Evolutionary conservation across 2,329 filamentous ascomycete species (phyloP).

Genomic region (Thermothelomyces thermophilus): DNA sequence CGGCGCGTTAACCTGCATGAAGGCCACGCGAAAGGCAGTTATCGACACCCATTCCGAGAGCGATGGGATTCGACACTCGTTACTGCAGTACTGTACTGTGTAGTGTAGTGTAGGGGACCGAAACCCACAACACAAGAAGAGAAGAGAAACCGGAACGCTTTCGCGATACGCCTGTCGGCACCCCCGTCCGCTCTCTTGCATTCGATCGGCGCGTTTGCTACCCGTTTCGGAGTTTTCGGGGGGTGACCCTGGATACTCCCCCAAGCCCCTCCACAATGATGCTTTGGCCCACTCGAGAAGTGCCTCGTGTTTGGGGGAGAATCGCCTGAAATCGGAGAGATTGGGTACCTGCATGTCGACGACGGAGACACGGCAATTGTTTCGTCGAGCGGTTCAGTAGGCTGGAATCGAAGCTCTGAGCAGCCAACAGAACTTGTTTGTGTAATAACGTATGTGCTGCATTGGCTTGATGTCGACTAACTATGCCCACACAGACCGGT

Average conservation of each 20-base stretch:
- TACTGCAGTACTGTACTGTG: too few species aligned
- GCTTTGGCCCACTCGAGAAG: slow-evolving; percentile 1
- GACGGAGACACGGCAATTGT: not conserved
- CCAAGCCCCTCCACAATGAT: slow-evolving; percentile 4
- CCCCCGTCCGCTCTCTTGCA: not conserved
- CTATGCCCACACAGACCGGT: too few species aligned
- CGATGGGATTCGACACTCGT: too few species aligned
- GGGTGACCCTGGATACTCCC: slow-evolving; percentile 10
- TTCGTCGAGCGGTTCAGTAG: not conserved
- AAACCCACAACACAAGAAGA: too few species aligned
- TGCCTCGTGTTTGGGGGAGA: slow-evolving; percentile 14
- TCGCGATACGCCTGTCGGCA: not conserved
- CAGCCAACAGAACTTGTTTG: too few species aligned
- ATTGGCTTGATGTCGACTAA: too few species aligned
- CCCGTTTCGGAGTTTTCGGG: slow-evolving; percentile 11
- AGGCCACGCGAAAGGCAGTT: not conserved
- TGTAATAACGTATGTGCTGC: too few species aligned
- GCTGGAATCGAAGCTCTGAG: too few species aligned
- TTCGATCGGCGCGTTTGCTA: slow-evolving; percentile 17
- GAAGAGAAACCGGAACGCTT: not conserved
- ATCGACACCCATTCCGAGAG: not conserved
- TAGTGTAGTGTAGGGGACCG: too few species aligned
- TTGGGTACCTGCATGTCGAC: not conserved
- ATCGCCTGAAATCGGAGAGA: slow-evolving; percentile 9
- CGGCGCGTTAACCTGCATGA: not conserved